Evolutionary conservation across 306 rosid species (phyloP), one percentile per base, ranked within the genome.

Genomic region (Cicer yamashitae): DNA sequence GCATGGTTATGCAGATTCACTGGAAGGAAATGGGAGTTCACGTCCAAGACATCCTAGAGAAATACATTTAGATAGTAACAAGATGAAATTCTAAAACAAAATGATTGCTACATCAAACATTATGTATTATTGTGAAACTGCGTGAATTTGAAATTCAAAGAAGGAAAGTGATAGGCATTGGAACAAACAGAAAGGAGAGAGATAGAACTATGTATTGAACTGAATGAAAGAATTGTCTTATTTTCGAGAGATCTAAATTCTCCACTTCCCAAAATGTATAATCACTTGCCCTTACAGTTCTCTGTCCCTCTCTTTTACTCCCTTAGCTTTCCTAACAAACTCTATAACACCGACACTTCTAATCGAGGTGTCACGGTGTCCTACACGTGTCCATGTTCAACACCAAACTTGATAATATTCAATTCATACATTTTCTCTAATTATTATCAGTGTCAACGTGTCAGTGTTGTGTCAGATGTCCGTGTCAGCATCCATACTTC

Each of bases 1-100:
- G 38, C 44, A 50, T 20, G 44, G 40, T 47, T 54, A 34, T 9
- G 57, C 65, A 46, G 38, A 51, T 30, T 18, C 81, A 67, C 39
- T 9, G 30, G 67, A 15, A 38, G 41, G 50, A 57, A 53, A 48
- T 10, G 6, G 6, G 10, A 20, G 11, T 22, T 70, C 61, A 61
- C 1, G 7, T 40, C 50, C 61, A 57, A 11, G 46, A 60, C 43
- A 10, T 53, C 47, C 13, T 20, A 13, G 66, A 67, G 43, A 52
- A 60, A 40, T 51, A 53, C 59, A 77, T 38, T 37, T 22, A 14
- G 63, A 13, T 17, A 1, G 50, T 56, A 66, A 44, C 11, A 11
- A 56, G 45, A 59, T 58, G 44, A 69, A 46, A 14, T 58, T 37
- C 34, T 22, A 50, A 34, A 41, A 78, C 11, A 15, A 40, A 50